phyloP scores from a whole-genome alignment of 2,329 filamentous ascomycete genomes.

The Botrytis deweyae region DNA sequence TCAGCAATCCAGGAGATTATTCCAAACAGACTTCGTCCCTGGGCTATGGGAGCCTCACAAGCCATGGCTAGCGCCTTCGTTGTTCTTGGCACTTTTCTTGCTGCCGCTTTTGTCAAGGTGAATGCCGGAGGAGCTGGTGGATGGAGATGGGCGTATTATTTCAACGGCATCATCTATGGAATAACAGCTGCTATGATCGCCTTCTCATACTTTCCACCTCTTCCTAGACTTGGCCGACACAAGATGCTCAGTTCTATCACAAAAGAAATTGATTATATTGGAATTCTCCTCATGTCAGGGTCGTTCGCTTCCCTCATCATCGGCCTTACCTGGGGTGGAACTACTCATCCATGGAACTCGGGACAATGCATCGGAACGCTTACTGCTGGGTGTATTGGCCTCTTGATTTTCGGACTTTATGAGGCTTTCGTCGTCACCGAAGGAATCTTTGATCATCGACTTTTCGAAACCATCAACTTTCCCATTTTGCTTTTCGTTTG shows the following conservation, averaged over 20 bases:
- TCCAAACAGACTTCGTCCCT: conserved; percentile 27
- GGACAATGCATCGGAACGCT: conserved; percentile 53
- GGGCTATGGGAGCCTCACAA: conserved; percentile 28
- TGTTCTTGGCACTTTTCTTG: conserved; percentile 27
- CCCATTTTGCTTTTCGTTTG: conserved; percentile 29
- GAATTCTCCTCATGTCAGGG: conserved; percentile 26
- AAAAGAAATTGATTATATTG: conserved; percentile 26
- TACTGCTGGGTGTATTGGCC: conserved; percentile 44
- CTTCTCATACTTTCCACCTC: conserved; percentile 28
- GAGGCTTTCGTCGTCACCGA: conserved; percentile 29
- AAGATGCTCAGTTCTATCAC: conserved; percentile 22
- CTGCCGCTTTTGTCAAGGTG: conserved; percentile 25
- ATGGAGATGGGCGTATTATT: conserved; percentile 30
- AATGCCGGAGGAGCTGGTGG: conserved; percentile 26
- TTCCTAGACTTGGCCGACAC: conserved; percentile 25
- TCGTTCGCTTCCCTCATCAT: conserved; percentile 25
- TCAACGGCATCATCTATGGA: conserved; percentile 28
- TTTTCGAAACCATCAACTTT: conserved; percentile 29
- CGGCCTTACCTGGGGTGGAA: conserved; percentile 56
- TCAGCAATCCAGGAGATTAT: conserved; percentile 31
- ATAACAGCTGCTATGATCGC: conserved; percentile 23
- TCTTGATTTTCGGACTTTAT: conserved; percentile 29
- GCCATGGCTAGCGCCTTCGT: conserved; percentile 26
- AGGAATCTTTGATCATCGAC: conserved; percentile 29
- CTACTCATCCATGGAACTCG: conserved; percentile 55